Evolutionary conservation across 495 filamentous ascomycete species (phyloP), one percentile per base, ranked within the genome.

Genomic region (Lindgomyces ingoldianus): DNA sequence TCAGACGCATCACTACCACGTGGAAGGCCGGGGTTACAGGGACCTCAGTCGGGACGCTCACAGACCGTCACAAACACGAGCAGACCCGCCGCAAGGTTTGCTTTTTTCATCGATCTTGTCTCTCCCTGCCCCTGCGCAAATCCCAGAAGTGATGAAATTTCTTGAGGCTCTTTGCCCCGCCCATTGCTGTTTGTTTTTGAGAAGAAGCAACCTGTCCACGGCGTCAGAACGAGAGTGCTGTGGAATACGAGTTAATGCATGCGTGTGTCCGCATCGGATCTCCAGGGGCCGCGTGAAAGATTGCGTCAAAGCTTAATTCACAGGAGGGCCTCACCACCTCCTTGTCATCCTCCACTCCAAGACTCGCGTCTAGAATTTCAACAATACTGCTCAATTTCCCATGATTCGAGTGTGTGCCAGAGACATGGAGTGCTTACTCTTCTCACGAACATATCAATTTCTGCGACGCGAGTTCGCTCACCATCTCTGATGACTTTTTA

Each of bases 21-120:
- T 65, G 62, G 62, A 60, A 39, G 45, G 48, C 59, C 42, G 22
- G 48, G 59, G n/a, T n/a, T n/a, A n/a, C n/a, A n/a, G n/a, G n/a
- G n/a, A n/a, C 47, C 36, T 22, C 45, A 48, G 9, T 22, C 10
- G 9, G 9, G 36, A 9, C 57, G n/a, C 57, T 8, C n/a, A n/a
- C n/a, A n/a, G n/a, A n/a, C n/a, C 22, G 3, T 27, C 19, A 36
- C 54, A 36, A 46, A 54, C 62, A 65, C 62, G 62, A 60, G 62
- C 55, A 60, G 25, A 36, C 36, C 59, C 42, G 22, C 29, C 47
- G 8, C 12, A 36, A 18, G 3, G 21, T 19, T 55, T 55, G 27
- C 29, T 55, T 19, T 21, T 19, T n/a, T 4, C 52, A 6, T 19
- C 30, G 8, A 27, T 55, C 16, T 19, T 24, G 44, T n/a, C 21